These are phyloP conservation scores for Coccomyxa subellipsoidea DNA, from an alignment of 163 green algal species.

Conservation along the genomic window DNA sequence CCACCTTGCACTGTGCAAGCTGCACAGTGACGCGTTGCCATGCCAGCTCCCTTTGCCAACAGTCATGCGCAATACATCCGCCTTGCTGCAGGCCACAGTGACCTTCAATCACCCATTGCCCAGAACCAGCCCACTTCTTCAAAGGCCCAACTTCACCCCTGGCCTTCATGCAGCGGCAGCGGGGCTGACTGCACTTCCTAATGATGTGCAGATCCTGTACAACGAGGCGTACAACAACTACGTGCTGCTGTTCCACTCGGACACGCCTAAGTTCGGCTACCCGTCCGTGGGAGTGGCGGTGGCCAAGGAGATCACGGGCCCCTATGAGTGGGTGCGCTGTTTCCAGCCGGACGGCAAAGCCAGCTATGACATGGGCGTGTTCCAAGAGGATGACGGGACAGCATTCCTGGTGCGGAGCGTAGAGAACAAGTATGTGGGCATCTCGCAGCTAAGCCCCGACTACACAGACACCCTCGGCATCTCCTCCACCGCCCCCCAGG, in stretches of 20 bases:
- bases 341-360: constrained; percentile 19
- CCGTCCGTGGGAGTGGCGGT: constrained; percentile 11
- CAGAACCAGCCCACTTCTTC: not conserved
- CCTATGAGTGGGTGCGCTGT: constrained; percentile 4
- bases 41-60: not conserved
- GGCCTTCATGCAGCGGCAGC: too few relatives aligned
- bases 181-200: not conserved
- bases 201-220: constrained; percentile 16
- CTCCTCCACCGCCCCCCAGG: not conserved
- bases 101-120: not conserved
- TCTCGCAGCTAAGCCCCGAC: constrained; percentile 10
- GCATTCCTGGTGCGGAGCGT: constrained; percentile 19
- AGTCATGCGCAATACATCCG: not conserved
- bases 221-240: constrained; percentile 1
- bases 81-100: too few relatives aligned
- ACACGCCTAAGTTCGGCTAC: constrained; percentile 16
- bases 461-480: constrained; percentile 9
- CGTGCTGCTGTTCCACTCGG: constrained; percentile 22
- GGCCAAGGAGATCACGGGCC: not conserved
- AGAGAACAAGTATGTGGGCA: constrained; percentile 17
- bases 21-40: not conserved
- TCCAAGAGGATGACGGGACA: constrained; percentile 10
- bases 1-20: not conserved
- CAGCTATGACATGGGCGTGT: constrained; percentile 27
- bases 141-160: not conserved